Base-by-base conservation (phyloP, 441 rosid genomes). In the Populus hybrid region DNA sequence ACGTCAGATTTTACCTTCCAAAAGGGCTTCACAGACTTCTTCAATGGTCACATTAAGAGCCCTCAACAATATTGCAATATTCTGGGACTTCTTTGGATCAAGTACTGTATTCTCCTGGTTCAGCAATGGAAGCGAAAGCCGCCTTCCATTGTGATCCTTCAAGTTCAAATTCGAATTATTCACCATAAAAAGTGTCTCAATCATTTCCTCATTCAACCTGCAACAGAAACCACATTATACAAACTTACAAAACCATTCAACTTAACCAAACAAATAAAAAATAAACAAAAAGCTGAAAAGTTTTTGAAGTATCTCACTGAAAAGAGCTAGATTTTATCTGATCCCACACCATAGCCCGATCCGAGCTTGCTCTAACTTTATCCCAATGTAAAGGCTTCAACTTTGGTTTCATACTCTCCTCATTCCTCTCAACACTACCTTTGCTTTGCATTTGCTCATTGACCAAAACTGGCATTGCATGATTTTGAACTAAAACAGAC, bases 131-230 rank as follows among this genome's bases (percentile, higher is more conserved):
- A 81, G 66, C 63, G 81, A 26, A 11, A 75, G 84, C 66, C 79
- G 71, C 38, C 78, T 72, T 42, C 70, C 83, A 30, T 73, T 82
- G 54, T 42, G 72, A 8, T 86, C 95, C 82, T 82, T 91, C 0
- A 72, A 20, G 63, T 81, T 81, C 40, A 82, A 74, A 76, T 76
- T 90, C 0, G 92, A 85, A 82, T 87, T 87, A 77, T 88, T 95
- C 9, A 83, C 91, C 81, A 77, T 82, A 73, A 95, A 95, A 76
- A 95, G 79, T 18, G 95, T 92, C 87, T 95, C 97, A 9, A 95
- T 95, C 99, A 91, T 95, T 76, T 95, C 96, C 80, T 95, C 99
- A 76, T 95, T 91, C 80, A 95, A 86, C 73, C 97, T 95, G 86
- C 83, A 88, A 30, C 32, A 30, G 32, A 30, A 30, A 30, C 32